Base-by-base conservation (phyloP, 2,329 filamentous ascomycete species). In the Lithohypha guttulata region DNA sequence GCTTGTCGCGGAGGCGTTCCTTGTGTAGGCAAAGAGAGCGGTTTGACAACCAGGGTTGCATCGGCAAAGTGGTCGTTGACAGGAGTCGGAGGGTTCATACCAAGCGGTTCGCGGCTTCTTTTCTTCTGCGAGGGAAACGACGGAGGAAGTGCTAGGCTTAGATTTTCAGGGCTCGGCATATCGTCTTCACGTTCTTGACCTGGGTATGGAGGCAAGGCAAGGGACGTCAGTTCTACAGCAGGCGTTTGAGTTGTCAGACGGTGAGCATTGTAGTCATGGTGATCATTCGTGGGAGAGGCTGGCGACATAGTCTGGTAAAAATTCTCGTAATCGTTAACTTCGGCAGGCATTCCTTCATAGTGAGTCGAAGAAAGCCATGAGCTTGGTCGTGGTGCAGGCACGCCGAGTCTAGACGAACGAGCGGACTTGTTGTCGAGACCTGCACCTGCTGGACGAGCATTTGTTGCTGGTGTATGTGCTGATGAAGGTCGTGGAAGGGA, bases 11-110 rank as follows among this genome's bases (percentile, higher is more conserved):
- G 33, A 18, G 38, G 39, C 4, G 46, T 47, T 20, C 26, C 25
- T 17, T 41, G 41, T 5, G 34, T 13, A 11, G 37, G 13, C n/a
- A 21, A 26, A 11, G 29, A 7, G 11, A 40, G 37, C 5, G 35
- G 35, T 28, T 19, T 27, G 9, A 19, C n/a, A 17, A 30, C 21
- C 4, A 31, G 19, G 15, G 21, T 21, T 15, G 26, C 18, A 17
- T 34, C 30, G 11, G 26, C 23, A 15, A 25, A 26, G 22, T 21
- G 39, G 15, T 30, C 11, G 23, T 52, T 46, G 28, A 56, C 56
- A 2, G 64, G 64, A 5, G 62, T 64, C 14, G 64, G 63, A 15
- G 64, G 64, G 36, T 68, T 68, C 54, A 68, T 60, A 42, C 56
- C 58, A 13, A 68, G 52, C 2, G 65, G 65, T 27, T 66, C 63